Evolutionary conservation across 768 basidiomycete species (phyloP).

Genomic region (Suillus ampliporus): DNA sequence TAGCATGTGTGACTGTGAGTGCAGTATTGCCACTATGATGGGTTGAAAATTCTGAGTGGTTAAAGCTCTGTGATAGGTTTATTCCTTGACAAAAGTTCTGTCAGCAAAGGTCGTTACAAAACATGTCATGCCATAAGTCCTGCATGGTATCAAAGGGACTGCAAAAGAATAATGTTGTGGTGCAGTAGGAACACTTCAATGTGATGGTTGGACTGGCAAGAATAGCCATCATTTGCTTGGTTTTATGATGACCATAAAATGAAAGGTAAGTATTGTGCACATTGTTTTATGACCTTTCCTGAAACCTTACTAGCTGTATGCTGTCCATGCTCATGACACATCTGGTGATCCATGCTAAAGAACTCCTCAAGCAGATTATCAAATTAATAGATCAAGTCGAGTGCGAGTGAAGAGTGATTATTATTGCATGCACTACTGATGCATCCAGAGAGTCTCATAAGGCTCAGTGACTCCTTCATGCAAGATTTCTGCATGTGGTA

Average conservation of each 20-base stretch:
- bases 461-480: conserved; percentile 24
- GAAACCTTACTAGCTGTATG: conserved; percentile 28
- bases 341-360: conserved; percentile 36
- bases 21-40: conserved; percentile 40
- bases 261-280: conserved; percentile 21
- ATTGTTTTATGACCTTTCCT: neutral
- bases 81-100: conserved; percentile 33
- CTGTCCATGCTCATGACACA: conserved; percentile 38
- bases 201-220: conserved; percentile 43
- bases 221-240: conserved; percentile 40
- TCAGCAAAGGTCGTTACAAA: conserved; percentile 29
- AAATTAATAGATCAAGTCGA: conserved; percentile 24
- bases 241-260: conserved; percentile 35
- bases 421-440: conserved; percentile 38
- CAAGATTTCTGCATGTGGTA: conserved; percentile 33
- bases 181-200: conserved; percentile 33
- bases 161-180: conserved; percentile 18
- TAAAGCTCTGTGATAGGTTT: conserved; percentile 37
- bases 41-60: conserved; percentile 44
- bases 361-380: conserved; percentile 31
- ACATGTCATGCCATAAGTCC: conserved; percentile 26
- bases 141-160: neutral
- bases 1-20: conserved; percentile 38
- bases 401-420: conserved; percentile 26
- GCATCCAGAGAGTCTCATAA: conserved; percentile 41